Evolutionary conservation across 148 eudicot genomes (phyloP), one percentile per base, ranked within the genome.

Genomic region (Rhododendron mucronatum): DNA sequence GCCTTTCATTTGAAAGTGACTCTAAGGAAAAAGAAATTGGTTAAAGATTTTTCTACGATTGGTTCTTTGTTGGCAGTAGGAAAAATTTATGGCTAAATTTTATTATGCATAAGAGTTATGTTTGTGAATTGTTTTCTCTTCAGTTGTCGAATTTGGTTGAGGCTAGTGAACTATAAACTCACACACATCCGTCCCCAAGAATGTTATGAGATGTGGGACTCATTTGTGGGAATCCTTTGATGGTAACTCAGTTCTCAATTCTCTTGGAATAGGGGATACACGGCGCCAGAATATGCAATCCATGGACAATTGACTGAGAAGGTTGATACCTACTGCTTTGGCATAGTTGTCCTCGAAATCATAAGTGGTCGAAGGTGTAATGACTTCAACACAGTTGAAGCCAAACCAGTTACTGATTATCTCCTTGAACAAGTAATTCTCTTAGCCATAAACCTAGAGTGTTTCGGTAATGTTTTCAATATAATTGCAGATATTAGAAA

Each of bases 301-400:
- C 89, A 91, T 74, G 93, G 93, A 20, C 91, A 89, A 45, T 81
- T 89, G 63, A 83, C 93, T 8, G 93, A 89, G 89, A 91, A 90
- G 86, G 91, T 90, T 39, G 93, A 91, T 44, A 87, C 90, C 39
- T 89, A 89, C 86, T 85, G 90, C 69, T 91, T 91, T 41, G 91
- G 93, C 0, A 82, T 89, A 5, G 91, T 89, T 0, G 89, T 88
- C 50, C 88, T 91, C 3, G 93, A 91, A 89, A 87, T 91, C 65
- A 82, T 91, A 15, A 89, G 91, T 83, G 91, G 93, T 57, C 81
- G 89, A 84, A 88, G 76, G 76, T 71, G 76, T 71, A 71, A 30
- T 30, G 76, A 71, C 14, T 26, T 13, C 39, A 71, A 26, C 1
- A 16, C 37, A 3, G 76, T 30, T 6, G 20, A 67, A 26, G 89